Evolutionary conservation across 345 rosid genomes (phyloP).

Genomic region (Alliaria petiolata): DNA sequence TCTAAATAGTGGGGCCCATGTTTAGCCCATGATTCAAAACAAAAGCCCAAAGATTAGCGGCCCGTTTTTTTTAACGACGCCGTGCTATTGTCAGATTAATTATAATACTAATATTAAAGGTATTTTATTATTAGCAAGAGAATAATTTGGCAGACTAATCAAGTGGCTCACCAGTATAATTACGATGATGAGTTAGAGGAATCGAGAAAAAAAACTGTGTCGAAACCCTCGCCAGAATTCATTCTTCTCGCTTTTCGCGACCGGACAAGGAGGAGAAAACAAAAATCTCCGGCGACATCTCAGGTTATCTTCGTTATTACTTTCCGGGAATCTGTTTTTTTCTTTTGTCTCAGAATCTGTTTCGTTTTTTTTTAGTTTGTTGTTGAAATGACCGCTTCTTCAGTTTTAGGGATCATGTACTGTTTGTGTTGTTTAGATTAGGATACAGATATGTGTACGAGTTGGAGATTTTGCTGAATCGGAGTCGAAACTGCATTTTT

Average conservation of each 20-base stretch:
- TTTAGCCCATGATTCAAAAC: neutral
- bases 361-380: neutral
- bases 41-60: constrained; percentile 22
- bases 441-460: neutral
- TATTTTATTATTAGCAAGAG: no score
- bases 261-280: neutral
- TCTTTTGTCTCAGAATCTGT: neutral
- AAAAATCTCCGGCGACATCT: neutral
- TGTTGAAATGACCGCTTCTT: neutral
- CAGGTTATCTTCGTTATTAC: neutral
- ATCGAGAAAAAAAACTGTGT: neutral
- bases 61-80: no score
- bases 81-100: neutral
- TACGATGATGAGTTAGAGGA: no score
- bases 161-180: no score
- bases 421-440: neutral
- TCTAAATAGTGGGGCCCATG: constrained; percentile 5
- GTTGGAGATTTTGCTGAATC: neutral
- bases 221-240: constrained; percentile 9
- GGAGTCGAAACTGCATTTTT: neutral
- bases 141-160: no score
- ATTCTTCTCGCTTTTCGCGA: neutral
- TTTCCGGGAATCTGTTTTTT: neutral
- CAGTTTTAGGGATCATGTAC: neutral
- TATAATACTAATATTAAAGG: no score